phyloP scores from a whole-genome alignment of 176 grass and related monocot genomes.

The Saccharum spontaneum region DNA sequence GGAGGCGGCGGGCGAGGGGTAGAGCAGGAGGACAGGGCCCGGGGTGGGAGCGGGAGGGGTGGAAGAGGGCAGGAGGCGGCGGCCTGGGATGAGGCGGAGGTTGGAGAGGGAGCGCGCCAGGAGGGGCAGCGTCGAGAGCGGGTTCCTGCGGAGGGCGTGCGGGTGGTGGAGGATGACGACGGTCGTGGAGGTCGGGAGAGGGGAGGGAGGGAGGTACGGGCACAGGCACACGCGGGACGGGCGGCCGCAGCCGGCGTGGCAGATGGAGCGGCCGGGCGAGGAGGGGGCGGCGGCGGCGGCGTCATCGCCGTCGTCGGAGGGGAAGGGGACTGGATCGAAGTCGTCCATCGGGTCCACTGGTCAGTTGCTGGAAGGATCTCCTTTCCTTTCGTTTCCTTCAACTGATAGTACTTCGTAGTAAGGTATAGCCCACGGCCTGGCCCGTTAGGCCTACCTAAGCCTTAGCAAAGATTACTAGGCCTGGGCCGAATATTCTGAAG shows the following conservation, averaged over 20 bases:
- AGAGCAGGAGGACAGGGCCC: conserved; percentile 64
- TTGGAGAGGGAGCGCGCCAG: conserved; percentile 49
- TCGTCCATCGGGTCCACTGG: no score
- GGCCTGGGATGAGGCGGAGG: conserved; percentile 48
- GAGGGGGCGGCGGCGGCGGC: neutral
- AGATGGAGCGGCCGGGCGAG: conserved; percentile 37
- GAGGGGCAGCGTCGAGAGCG: conserved; percentile 64
- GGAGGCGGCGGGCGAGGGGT: conserved; percentile 54
- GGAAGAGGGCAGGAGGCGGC: conserved; percentile 49
- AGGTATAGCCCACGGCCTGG: neutral
- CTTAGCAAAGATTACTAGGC: neutral
- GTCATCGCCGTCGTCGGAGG: conserved; percentile 28
- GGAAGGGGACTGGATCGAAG: neutral
- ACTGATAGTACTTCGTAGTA: no score
- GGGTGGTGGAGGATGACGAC: conserved; percentile 69
- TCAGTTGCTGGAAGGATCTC: no score
- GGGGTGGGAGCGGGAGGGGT: conserved; percentile 27
- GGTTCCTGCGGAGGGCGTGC: conserved; percentile 59
- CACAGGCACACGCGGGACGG: conserved; percentile 62
- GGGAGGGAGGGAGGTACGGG: conserved; percentile 33
- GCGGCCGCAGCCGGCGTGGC: conserved; percentile 57
- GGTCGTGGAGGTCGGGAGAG: conserved; percentile 49
- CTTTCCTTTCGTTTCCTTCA: no score
- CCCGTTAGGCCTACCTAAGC: neutral
- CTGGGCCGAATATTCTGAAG: neutral